Evolutionary conservation across 2,329 filamentous ascomycete genomes (phyloP), one percentile per base, ranked within the genome.

Genomic region (Curvularia sp.): DNA sequence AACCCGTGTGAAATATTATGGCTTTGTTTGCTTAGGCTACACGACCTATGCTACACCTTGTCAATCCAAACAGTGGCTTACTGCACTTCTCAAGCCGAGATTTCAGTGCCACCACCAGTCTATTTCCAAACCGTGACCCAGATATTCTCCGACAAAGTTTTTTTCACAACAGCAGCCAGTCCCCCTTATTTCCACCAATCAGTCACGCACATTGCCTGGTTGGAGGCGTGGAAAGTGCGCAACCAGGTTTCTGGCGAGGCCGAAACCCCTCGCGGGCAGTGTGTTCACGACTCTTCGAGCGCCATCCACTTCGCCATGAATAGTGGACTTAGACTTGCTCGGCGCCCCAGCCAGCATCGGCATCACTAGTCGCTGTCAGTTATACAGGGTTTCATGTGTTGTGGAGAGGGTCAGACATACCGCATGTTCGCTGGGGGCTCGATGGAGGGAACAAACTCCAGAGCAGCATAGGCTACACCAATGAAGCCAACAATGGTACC

Each of bases 401-500:
- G 9, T 15, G 9, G 7, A 23, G 9, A 23, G 1, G 41, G 23
- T 34, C 8, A 45, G 2, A 64, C 74, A 25, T 71, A 80, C 78
- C 80, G 79, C 81, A 83, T 83, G 69, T 83, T 83, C 58, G 81
- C 81, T 42, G 81, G 81, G 19, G 81, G 81, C 74, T 83, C 81
- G 55, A 83, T 83, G 42, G 78, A 81, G 2, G 81, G 81, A 48
- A 82, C 77, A 67, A 79, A 83, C 67, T 83, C 81, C 51, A 83
- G 72, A 10, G 75, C 80, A 34, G 79, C 73, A 80, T 98, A 99
- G 61, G 77, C 89, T 60, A 97, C 74, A 68, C 95, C 95, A 64
- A 92, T 81, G 51, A 95, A 70, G 50, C 89, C 92, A 66, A 98
- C 84, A 68, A 96, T 83, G 50, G 87, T 85, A 66, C 93, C 95